Evolutionary conservation across 192 early-diverging fungal genomes (phyloP).

Genomic region (Dispira simplex): DNA sequence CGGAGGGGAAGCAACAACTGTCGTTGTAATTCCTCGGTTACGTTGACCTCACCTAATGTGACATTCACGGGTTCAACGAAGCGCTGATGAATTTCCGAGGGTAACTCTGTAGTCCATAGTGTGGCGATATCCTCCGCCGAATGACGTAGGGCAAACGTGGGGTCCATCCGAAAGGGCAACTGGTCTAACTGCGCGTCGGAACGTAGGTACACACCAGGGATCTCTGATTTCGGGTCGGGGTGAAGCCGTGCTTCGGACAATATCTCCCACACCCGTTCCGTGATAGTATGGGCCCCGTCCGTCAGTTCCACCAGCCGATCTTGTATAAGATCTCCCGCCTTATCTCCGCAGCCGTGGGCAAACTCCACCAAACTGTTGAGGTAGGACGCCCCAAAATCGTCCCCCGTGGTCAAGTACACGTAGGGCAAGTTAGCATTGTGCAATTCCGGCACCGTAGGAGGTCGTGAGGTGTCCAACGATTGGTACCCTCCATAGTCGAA

Average conservation of each 20-base stretch:
- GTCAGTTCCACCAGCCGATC: slow-evolving; percentile 24
- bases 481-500: slow-evolving; percentile 19
- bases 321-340: slow-evolving; percentile 15
- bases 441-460: too few species aligned
- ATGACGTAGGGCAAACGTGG: not conserved
- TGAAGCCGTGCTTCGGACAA: not conserved
- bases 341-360: slow-evolving; percentile 21
- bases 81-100: not conserved
- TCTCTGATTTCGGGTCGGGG: too few species aligned
- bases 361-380: slow-evolving; percentile 27
- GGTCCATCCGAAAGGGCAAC: not conserved
- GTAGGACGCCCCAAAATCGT: slow-evolving; percentile 25
- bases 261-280: not conserved
- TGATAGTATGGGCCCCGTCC: slow-evolving; percentile 13
- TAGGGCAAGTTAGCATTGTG: not conserved
- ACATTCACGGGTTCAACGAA: not conserved
- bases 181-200: not conserved
- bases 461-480: too few species aligned
- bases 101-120: not conserved
- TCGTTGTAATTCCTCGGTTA: not conserved
- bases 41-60: not conserved
- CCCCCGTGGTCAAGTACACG: slow-evolving; percentile 18
- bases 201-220: not conserved
- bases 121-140: not conserved
- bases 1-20: slow-evolving; percentile 7